A percentile compares a stretch with the other conserved stretches of the same genome.
phyloP scores from a whole-genome alignment of 306 rosid genomes.

The Cajanus cajan region DNA sequence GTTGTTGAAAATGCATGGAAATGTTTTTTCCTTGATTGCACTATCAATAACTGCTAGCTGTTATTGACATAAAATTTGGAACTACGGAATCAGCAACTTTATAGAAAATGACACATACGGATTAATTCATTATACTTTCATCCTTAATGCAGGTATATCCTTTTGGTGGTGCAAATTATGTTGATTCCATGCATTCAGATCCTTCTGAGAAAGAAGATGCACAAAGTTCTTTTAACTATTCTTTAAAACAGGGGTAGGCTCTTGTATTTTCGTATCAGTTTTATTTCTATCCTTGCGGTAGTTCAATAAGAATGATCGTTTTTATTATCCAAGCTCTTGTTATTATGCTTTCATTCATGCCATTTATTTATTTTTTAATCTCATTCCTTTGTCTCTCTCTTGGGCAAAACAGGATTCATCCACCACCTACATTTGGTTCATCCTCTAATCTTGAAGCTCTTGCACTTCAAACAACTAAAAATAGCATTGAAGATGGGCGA shows the following conservation, averaged over 20 bases:
- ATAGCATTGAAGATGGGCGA: constrained; percentile 59
- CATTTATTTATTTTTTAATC: constrained; percentile 29
- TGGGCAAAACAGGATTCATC: constrained; percentile 58
- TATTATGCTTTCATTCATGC: constrained; percentile 7
- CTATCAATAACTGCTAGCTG: neutral
- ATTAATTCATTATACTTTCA: constrained; percentile 7
- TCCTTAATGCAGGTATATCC: constrained; percentile 75
- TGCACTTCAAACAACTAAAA: constrained; percentile 57
- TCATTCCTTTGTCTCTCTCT: constrained; percentile 30
- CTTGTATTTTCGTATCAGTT: neutral
- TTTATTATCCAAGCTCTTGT: neutral
- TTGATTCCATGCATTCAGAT: constrained; percentile 63
- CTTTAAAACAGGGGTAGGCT: constrained; percentile 75
- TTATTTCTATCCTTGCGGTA: constrained; percentile 7
- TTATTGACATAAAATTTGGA: constrained; percentile 17
- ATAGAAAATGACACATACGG: neutral
- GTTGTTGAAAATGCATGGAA: neutral
- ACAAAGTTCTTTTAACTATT: constrained; percentile 68
- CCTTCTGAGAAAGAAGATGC: constrained; percentile 91
- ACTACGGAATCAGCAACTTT: constrained; percentile 16
- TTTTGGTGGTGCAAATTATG: constrained; percentile 44
- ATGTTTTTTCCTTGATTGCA: neutral
- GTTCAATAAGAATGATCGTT: neutral
- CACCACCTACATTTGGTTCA: constrained; percentile 97
- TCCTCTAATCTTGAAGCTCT: constrained; percentile 77